phyloP scores from a whole-genome alignment of 208 protist genomes.

The Trypanosoma melophagium region DNA sequence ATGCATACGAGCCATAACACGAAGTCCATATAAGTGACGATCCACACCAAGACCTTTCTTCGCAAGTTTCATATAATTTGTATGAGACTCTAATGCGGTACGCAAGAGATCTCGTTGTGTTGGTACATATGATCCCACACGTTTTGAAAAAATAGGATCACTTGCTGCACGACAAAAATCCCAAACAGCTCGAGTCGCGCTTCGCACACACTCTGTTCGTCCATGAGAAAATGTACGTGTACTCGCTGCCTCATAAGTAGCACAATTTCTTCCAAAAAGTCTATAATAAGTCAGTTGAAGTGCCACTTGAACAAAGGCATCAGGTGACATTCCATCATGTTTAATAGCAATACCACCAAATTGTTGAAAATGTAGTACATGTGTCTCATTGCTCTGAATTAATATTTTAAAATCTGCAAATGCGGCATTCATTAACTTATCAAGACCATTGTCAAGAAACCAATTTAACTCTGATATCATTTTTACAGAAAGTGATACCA shows the following conservation, averaged over 20 bases:
- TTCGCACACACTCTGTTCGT: conserved; percentile 43
- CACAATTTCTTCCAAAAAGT: conserved; percentile 39
- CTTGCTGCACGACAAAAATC: conserved; percentile 34
- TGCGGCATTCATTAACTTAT: conserved; percentile 29
- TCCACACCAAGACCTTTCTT: conserved; percentile 50
- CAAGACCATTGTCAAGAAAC: conserved; percentile 26
- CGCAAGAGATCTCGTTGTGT: conserved; percentile 29
- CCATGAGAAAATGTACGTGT: conserved; percentile 46
- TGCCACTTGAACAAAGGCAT: conserved; percentile 49
- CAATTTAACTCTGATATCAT: conserved; percentile 29
- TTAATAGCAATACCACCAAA: conserved; percentile 41
- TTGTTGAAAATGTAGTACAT: conserved; percentile 33
- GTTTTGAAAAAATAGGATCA: conserved; percentile 24
- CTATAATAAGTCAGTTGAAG: conserved; percentile 43
- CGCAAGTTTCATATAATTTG: conserved; percentile 46
- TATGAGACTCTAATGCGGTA: conserved; percentile 28
- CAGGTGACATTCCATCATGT: conserved; percentile 27
- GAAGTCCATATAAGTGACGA: conserved; percentile 44
- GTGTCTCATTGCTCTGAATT: conserved; percentile 43
- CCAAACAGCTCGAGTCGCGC: conserved; percentile 11
- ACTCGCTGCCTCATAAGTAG: conserved; percentile 51
- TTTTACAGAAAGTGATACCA: not conserved
- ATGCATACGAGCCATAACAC: conserved; percentile 32
- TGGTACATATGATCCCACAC: conserved; percentile 27
- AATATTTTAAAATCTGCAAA: conserved; percentile 32